Evolutionary conservation across 2,329 filamentous ascomycete genomes (phyloP).

Genomic region (Scytalidium sp.): DNA sequence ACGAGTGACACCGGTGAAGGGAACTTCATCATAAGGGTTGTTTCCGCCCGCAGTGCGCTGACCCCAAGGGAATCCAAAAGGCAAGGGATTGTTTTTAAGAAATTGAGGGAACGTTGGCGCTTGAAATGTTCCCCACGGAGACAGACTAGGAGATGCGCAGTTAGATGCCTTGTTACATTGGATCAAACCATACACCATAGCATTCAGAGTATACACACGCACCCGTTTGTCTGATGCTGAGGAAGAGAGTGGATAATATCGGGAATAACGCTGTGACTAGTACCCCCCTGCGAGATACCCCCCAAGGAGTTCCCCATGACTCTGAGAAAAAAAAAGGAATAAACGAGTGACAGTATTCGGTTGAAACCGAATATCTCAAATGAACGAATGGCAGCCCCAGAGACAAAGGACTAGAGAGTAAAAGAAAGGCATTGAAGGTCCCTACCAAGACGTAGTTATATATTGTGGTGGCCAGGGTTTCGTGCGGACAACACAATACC

Average conservation of each 20-base stretch:
- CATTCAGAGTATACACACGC: background rate
- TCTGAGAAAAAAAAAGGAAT: no score
- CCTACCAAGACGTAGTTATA: background rate
- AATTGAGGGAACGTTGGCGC: slow-evolving; percentile 34
- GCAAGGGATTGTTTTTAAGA: slow-evolving; percentile 46
- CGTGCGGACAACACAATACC: no score
- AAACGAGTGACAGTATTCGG: background rate
- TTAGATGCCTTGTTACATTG: background rate
- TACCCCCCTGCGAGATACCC: background rate
- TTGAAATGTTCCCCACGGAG: slow-evolving; percentile 30
- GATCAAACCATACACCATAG: background rate
- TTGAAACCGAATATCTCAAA: background rate
- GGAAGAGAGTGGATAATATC: slow-evolving; percentile 13
- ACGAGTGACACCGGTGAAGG: slow-evolving; percentile 36
- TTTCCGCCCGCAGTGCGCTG: slow-evolving; percentile 33
- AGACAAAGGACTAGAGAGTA: background rate
- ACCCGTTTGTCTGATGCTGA: slow-evolving; percentile 23
- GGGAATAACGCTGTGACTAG: slow-evolving; percentile 10
- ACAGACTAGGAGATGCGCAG: slow-evolving; percentile 2
- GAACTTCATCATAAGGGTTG: slow-evolving; percentile 33
- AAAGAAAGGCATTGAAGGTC: background rate
- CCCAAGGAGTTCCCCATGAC: background rate
- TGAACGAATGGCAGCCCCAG: background rate
- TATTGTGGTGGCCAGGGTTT: background rate
- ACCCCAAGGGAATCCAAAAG: slow-evolving; percentile 52